Conservation (phyloP, 768 basidiomycete species). For the Boletus edulis region DNA sequence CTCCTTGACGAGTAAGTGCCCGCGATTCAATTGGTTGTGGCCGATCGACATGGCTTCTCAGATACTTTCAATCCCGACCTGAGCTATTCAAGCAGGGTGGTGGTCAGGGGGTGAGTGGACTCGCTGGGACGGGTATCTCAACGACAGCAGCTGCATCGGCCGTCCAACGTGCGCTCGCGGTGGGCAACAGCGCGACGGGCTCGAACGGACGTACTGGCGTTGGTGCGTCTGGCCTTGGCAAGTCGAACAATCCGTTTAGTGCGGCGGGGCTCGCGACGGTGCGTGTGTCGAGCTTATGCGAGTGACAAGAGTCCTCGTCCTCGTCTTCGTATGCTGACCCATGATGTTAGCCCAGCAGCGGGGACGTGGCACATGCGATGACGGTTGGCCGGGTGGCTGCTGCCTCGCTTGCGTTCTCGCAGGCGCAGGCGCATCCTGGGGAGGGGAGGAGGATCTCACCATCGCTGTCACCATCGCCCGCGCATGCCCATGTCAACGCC, state of each 20-base stretch:
- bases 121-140: conserved; percentile 19
- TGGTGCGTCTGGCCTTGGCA: conserved; percentile 26
- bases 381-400: conserved; percentile 52
- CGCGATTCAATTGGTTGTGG: not conserved
- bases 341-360: conserved; percentile 19
- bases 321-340: too few species aligned
- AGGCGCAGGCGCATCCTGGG: not conserved
- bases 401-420: conserved; percentile 48
- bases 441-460: not conserved
- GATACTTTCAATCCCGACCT: conserved; percentile 74
- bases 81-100: conserved; percentile 48
- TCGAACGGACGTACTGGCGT: conserved; percentile 16
- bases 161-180: conserved; percentile 43
- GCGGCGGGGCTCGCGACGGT: not conserved
- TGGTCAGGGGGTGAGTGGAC: conserved; percentile 14
- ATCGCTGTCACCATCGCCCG: not conserved
- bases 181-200: conserved; percentile 27
- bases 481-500: not conserved
- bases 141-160: conserved; percentile 38
- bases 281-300: not conserved
- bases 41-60: conserved; percentile 26
- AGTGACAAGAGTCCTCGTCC: too few species aligned
- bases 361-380: conserved; percentile 40
- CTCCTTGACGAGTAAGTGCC: conserved; percentile 70
- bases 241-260: too few species aligned